Base-by-base conservation (phyloP, 2,329 filamentous ascomycete species). In the Xylaria sp. region DNA sequence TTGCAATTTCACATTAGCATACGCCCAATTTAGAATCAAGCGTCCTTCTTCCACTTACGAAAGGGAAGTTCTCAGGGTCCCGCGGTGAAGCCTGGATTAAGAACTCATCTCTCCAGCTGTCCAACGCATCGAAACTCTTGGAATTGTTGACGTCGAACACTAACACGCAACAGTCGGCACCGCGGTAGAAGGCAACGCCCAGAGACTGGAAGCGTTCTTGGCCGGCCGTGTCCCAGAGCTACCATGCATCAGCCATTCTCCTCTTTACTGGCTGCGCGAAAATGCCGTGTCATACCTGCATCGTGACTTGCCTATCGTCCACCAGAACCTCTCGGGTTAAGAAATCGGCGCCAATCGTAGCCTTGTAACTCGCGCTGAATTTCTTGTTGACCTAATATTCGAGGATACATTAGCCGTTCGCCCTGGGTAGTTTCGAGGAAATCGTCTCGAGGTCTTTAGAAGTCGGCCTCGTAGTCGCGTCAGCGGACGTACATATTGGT, bases 311-410 rank as follows among this genome's bases (percentile, higher is more conserved):
- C 79, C 95, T 90, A 83, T 98, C 96, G 83, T 98, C 96, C 64
- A 99, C 95, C 73, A 98, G 86, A 49, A 99, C 96, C 85, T 99
- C 96, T 82, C 97, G 97, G 66, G 96, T 99, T 70, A 99, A 87
- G 83, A 99, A 99, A 83, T 99, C 96, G 81, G 96, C 96, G 75
- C 96, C 96, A 81, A 99, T 99, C 55, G 96, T 99, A 69, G 96
- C 96, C 86, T 99, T 99, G 90, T 99, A 99, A 86, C 94, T 98
- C 75, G 94, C 95, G 81, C 94, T 98, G 86, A 99, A 99, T 83
- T 99, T 98, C 86, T 99, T 99, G 88, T 99, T 99, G 89, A 99
- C 95, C 95, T 98, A 75, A 49, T 49, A 23, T 41, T 13, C 55
- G 36, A 43, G 13, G 31, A 41, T 1, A 13, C 12, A 62, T 69